Evolutionary conservation across 164 flowering plant genomes (phyloP).

Genomic region (Hamamelis virginiana): DNA sequence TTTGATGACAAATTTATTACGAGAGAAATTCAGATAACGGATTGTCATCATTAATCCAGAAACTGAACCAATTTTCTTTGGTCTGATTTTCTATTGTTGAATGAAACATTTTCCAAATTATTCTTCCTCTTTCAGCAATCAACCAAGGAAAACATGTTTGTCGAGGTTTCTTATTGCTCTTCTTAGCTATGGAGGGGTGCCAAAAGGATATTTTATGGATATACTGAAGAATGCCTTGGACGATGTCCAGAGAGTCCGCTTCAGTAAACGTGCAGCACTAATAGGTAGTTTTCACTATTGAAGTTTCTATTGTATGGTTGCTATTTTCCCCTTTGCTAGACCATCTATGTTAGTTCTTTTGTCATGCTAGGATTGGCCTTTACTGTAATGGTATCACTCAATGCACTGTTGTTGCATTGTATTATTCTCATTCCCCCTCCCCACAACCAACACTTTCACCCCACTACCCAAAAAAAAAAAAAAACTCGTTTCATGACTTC

Average conservation of each 20-base stretch:
- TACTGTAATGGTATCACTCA: too few relatives aligned
- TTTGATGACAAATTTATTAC: background rate
- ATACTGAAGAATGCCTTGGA: constrained; percentile 42
- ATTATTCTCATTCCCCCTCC: too few relatives aligned
- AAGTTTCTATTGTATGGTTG: background rate
- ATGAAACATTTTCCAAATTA: constrained; percentile 1
- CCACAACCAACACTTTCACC: too few relatives aligned
- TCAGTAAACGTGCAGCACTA: constrained; percentile 47
- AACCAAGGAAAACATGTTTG: constrained; percentile 39
- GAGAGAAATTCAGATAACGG: background rate
- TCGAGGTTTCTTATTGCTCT: constrained; percentile 56
- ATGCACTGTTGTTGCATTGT: background rate
- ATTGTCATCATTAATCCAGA: too few relatives aligned
- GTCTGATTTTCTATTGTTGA: background rate
- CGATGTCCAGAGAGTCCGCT: constrained; percentile 36
- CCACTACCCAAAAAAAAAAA: too few relatives aligned
- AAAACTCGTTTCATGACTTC: too few relatives aligned
- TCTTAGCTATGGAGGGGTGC: constrained; percentile 74
- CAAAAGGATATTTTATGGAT: constrained; percentile 40
- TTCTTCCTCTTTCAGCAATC: constrained; percentile 35
- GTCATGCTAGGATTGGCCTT: background rate
- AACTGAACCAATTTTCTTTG: too few relatives aligned
- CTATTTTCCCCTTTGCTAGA: background rate
- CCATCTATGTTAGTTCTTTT: background rate
- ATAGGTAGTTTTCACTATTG: constrained; percentile 33